Percentiles rank a stretch among this genome's conserved stretches.
These are phyloP conservation scores for Suillus occidentalis DNA, from an alignment of 768 basidiomycete genomes.

Conservation along the genomic window DNA sequence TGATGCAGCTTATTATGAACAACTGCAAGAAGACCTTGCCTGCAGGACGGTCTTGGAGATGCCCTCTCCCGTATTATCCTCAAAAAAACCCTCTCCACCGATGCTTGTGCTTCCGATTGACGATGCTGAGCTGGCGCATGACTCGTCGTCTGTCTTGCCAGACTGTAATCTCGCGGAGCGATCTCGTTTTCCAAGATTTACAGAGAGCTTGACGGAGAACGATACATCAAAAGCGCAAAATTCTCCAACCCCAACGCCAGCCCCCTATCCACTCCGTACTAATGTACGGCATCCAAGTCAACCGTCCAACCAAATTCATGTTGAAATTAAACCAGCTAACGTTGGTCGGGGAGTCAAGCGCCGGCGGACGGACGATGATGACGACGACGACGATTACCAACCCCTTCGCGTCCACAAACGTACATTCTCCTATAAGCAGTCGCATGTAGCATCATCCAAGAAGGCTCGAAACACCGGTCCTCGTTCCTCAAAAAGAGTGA, in stretches of 20 bases:
- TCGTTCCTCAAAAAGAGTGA: neutral
- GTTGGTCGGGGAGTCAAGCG: conserved; percentile 3
- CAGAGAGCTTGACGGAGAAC: neutral
- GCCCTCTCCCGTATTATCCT: neutral
- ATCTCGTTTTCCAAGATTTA: neutral
- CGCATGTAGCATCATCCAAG: neutral
- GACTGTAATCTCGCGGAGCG: neutral
- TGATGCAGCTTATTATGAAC: neutral
- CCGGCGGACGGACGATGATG: neutral
- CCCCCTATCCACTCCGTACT: too few relatives aligned
- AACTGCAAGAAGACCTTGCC: conserved; percentile 22
- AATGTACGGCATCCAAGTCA: neutral
- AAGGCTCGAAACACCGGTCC: neutral
- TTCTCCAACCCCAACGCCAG: neutral
- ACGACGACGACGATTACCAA: conserved; percentile 3
- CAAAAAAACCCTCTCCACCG: neutral
- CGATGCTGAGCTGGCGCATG: neutral
- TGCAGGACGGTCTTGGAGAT: neutral
- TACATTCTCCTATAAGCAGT: neutral
- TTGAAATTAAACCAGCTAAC: too few relatives aligned
- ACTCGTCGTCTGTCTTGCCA: neutral
- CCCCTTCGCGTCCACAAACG: neutral
- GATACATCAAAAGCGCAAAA: neutral
- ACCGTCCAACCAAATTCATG: neutral
- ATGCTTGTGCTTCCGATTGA: neutral